These are phyloP conservation scores for Thuidium tamariscinum DNA, from an alignment of 225 moss, liverwort and hornwort genomes.

Conservation along the genomic window DNA sequence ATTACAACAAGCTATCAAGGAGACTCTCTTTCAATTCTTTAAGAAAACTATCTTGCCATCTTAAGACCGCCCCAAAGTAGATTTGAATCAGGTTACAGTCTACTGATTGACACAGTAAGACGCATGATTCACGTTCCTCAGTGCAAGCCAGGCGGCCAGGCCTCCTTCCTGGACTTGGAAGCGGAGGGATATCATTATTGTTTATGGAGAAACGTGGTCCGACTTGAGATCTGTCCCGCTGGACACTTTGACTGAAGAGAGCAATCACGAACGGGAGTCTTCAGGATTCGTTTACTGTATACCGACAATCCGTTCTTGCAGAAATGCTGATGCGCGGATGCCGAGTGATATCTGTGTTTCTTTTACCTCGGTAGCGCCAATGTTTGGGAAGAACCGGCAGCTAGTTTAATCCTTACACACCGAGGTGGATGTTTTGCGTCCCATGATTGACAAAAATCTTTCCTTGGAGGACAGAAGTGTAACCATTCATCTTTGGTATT, in stretches of 20 bases:
- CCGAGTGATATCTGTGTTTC: background rate
- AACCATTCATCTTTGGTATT: no score
- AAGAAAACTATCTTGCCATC: no score
- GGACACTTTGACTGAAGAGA: background rate
- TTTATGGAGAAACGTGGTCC: background rate
- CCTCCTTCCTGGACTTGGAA: background rate
- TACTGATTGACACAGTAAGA: background rate
- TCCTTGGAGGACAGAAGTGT: no score
- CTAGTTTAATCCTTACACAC: no score
- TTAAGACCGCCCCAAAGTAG: background rate
- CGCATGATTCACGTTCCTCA: background rate
- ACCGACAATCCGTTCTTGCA: background rate
- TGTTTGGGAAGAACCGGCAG: no score
- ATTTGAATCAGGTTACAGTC: background rate
- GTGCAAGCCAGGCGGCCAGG: background rate
- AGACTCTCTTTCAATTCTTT: background rate
- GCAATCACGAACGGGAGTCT: background rate
- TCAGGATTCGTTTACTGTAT: background rate
- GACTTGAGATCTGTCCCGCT: background rate
- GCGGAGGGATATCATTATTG: background rate
- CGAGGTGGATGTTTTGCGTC: no score
- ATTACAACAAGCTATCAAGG: background rate
- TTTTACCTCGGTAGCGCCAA: no score
- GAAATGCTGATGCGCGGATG: background rate
- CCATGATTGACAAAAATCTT: no score